Percentiles rank a stretch among this genome's conserved stretches.
Conservation (phyloP, 2,329 filamentous ascomycete species). For the Parafenestella ontariensis region DNA sequence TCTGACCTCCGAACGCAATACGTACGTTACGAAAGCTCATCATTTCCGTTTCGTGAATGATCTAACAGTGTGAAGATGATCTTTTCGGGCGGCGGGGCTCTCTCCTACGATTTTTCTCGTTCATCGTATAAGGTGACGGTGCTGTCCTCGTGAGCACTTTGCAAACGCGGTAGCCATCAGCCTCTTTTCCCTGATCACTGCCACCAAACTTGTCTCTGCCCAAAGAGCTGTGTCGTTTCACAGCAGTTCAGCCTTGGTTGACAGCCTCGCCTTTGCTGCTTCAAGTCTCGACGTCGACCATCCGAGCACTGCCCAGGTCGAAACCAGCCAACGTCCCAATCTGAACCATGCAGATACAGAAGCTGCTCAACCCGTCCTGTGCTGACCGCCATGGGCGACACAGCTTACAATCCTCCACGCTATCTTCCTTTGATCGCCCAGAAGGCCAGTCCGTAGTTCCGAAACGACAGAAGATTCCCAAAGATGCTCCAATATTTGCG, state of each 20-base stretch:
- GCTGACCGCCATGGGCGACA: constrained; percentile 22
- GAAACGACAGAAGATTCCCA: constrained; percentile 65
- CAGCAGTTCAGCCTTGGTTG: constrained; percentile 26
- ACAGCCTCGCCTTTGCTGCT: constrained; percentile 13
- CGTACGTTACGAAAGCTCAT: constrained; percentile 16
- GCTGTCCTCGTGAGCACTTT: constrained; percentile 37
- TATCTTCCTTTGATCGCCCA: constrained; percentile 13
- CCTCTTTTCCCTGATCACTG: constrained; percentile 26
- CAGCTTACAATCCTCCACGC: constrained; percentile 19
- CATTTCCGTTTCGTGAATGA: neutral
- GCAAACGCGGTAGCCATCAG: constrained; percentile 36
- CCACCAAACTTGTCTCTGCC: constrained; percentile 24
- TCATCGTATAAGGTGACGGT: constrained; percentile 29
- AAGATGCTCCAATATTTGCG: constrained; percentile 69
- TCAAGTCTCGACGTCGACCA: constrained; percentile 22
- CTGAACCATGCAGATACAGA: constrained; percentile 48
- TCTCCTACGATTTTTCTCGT: constrained; percentile 21
- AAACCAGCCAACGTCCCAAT: neutral
- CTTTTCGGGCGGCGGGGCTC: neutral
- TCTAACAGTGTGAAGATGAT: constrained; percentile 13
- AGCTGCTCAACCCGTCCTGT: constrained; percentile 49
- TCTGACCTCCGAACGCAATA: constrained; percentile 5
- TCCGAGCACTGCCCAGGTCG: constrained; percentile 6
- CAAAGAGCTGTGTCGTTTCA: constrained; percentile 29
- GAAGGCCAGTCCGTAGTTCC: constrained; percentile 11